Percentiles rank a stretch among this genome's conserved stretches.
These are phyloP conservation scores for Pyricularia sp. DNA, from an alignment of 2,329 filamentous ascomycete species.

Conservation along the genomic window DNA sequence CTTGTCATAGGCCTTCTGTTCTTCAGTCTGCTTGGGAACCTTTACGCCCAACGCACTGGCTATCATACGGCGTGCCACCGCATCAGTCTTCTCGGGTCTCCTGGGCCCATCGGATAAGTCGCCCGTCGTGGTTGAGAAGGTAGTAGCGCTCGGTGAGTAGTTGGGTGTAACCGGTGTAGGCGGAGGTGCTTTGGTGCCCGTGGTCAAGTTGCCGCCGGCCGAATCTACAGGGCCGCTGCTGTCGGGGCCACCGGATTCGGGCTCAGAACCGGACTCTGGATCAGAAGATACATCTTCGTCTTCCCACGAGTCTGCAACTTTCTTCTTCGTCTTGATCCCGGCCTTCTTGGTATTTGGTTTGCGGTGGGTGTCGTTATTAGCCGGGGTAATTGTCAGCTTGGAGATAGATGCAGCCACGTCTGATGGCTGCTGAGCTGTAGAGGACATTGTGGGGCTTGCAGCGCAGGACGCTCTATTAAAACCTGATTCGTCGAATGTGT, in stretches of 20 bases:
- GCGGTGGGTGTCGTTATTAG: constrained; percentile 7
- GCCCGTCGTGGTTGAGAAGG: constrained; percentile 57
- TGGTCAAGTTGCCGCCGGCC: constrained; percentile 11
- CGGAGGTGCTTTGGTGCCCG: constrained; percentile 42
- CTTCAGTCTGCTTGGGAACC: constrained; percentile 73
- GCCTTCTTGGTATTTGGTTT: constrained; percentile 19
- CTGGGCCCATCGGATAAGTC: constrained; percentile 35
- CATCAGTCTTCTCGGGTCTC: constrained; percentile 86
- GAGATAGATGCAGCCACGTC: constrained; percentile 14
- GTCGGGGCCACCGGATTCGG: constrained; percentile 14
- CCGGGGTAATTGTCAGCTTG: constrained; percentile 19
- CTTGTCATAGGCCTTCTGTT: constrained; percentile 79
- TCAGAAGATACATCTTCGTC: constrained; percentile 50
- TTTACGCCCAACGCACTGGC: constrained; percentile 77
- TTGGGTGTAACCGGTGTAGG: constrained; percentile 57
- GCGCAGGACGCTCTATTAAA: background rate
- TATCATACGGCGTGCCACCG: constrained; percentile 83
- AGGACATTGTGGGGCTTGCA: background rate
- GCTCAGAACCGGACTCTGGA: constrained; percentile 19
- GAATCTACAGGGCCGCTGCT: constrained; percentile 17
- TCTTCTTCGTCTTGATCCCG: constrained; percentile 22
- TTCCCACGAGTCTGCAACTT: constrained; percentile 65
- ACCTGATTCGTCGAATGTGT: background rate
- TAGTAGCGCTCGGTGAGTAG: constrained; percentile 24
- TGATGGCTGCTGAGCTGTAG: constrained; percentile 6